phyloP scores from a whole-genome alignment of 345 rosid genomes.

The Rhodomyrtus tomentosa region DNA sequence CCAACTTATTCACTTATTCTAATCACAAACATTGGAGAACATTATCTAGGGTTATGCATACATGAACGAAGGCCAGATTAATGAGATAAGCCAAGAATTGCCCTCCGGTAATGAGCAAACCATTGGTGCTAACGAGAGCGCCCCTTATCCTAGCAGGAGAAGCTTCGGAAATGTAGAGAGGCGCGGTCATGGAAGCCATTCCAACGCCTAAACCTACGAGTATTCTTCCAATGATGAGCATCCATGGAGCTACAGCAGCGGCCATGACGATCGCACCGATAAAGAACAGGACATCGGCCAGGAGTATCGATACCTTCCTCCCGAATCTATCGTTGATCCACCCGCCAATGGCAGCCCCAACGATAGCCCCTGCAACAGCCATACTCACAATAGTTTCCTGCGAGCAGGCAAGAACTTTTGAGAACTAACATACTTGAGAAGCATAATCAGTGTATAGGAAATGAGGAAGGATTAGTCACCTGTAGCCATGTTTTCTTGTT shows the following conservation, averaged over 20 bases:
- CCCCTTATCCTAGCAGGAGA: conserved; percentile 90
- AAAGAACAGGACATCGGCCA: conserved; percentile 57
- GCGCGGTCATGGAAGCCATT: conserved; percentile 94
- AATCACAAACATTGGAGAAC: not conserved
- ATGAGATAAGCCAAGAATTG: conserved; percentile 75
- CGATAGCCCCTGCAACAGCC: conserved; percentile 80
- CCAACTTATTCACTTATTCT: not conserved
- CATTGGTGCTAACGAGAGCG: conserved; percentile 80
- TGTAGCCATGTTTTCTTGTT: conserved; percentile 62
- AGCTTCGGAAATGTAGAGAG: conserved; percentile 86
- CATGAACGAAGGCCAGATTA: conserved; percentile 72
- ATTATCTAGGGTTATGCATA: conserved; percentile 2
- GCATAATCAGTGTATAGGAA: not conserved
- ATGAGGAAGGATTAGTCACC: conserved; percentile 7
- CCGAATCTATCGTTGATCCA: conserved; percentile 69
- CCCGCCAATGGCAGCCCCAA: conserved; percentile 83
- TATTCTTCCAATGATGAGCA: conserved; percentile 59
- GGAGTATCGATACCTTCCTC: conserved; percentile 45
- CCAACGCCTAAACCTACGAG: conserved; percentile 90
- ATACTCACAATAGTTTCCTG: conserved; percentile 75
- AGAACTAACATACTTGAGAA: not conserved
- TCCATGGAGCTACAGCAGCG: conserved; percentile 53
- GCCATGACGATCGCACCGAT: conserved; percentile 69
- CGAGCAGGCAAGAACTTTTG: not conserved
- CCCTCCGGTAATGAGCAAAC: conserved; percentile 74